These are phyloP conservation scores for Scheffersomyces parashehatae DNA, from an alignment of 1,139 yeast genomes.

Conservation along the genomic window DNA sequence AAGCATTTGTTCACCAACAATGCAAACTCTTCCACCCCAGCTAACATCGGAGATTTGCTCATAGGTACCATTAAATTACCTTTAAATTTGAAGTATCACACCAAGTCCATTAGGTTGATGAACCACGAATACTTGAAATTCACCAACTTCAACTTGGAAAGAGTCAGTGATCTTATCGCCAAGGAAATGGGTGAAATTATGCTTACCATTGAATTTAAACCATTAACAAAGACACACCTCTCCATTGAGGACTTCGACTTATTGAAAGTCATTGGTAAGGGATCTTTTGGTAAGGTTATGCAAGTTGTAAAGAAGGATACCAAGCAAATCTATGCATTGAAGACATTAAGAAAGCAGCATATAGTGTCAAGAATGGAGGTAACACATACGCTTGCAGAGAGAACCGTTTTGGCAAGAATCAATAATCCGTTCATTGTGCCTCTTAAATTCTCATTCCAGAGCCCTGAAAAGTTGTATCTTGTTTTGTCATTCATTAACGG, in stretches of 20 bases:
- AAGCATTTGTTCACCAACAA: slow-evolving; percentile 28
- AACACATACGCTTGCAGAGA: slow-evolving; percentile 92
- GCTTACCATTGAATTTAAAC: slow-evolving; percentile 77
- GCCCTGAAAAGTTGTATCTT: slow-evolving; percentile 88
- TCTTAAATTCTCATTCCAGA: slow-evolving; percentile 89
- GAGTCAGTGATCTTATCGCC: slow-evolving; percentile 16
- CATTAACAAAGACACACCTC: slow-evolving; percentile 59
- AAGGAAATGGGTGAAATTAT: slow-evolving; percentile 54
- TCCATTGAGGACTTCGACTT: slow-evolving; percentile 90
- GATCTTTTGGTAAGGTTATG: slow-evolving; percentile 98
- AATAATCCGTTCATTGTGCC: slow-evolving; percentile 99
- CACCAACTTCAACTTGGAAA: slow-evolving; percentile 29
- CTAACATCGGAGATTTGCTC: slow-evolving; percentile 38
- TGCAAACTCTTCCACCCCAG: slow-evolving; percentile 12
- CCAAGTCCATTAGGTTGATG: slow-evolving; percentile 39
- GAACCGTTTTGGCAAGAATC: slow-evolving; percentile 91
- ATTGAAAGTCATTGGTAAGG: slow-evolving; percentile 93
- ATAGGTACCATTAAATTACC: slow-evolving; percentile 48
- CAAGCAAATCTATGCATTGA: slow-evolving; percentile 88
- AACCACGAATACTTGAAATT: slow-evolving; percentile 51
- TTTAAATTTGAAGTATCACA: slow-evolving; percentile 39
- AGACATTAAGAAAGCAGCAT: slow-evolving; percentile 90
- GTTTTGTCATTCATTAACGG: slow-evolving; percentile 95
- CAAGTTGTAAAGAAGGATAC: slow-evolving; percentile 96
- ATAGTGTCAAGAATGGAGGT: slow-evolving; percentile 94